Percentiles rank a stretch among this genome's conserved stretches.
phyloP scores from a whole-genome alignment of 2,329 filamentous ascomycete species.

The Pseudocercospora ulei region DNA sequence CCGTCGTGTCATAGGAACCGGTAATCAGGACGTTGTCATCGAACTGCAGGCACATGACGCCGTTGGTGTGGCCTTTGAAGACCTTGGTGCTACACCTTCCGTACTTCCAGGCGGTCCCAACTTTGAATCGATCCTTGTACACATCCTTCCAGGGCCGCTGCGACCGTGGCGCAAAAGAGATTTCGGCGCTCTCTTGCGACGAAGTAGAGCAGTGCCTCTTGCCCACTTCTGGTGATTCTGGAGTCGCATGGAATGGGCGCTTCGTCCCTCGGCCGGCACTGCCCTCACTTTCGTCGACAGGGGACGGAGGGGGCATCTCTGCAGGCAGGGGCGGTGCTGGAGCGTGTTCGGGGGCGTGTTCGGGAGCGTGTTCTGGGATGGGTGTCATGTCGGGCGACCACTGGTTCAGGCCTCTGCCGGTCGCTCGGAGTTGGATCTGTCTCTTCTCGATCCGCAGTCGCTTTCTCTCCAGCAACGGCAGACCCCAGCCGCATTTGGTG shows the following conservation, averaged over 20 bases:
- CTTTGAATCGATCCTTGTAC: slow-evolving; percentile 88
- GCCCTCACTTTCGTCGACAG: slow-evolving; percentile 3
- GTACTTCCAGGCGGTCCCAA: slow-evolving; percentile 96
- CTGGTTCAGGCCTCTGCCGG: slow-evolving; percentile 48
- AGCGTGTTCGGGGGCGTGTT: too few species aligned
- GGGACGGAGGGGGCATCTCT: slow-evolving; percentile 10
- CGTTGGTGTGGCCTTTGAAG: slow-evolving; percentile 80
- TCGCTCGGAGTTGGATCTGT: slow-evolving; percentile 64
- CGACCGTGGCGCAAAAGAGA: slow-evolving; percentile 44
- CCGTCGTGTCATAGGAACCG: slow-evolving; percentile 87
- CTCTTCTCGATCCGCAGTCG: slow-evolving; percentile 76
- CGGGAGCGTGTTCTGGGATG: slow-evolving; percentile 34
- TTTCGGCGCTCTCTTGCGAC: slow-evolving; percentile 28
- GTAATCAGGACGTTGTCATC: slow-evolving; percentile 86
- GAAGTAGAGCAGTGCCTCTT: slow-evolving; percentile 27
- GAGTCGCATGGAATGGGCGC: slow-evolving; percentile 19
- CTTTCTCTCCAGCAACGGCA: slow-evolving; percentile 82
- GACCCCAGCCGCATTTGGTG: slow-evolving; percentile 88
- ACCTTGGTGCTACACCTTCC: slow-evolving; percentile 75
- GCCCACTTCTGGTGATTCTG: slow-evolving; percentile 22
- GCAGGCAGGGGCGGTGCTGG: too few species aligned
- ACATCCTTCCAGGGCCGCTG: slow-evolving; percentile 87
- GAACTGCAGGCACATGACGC: slow-evolving; percentile 69
- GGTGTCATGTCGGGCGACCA: slow-evolving; percentile 46
- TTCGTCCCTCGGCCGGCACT: slow-evolving; percentile 17